Conservation (phyloP, 2,329 filamentous ascomycete genomes). For the Anthostomella pinea region DNA sequence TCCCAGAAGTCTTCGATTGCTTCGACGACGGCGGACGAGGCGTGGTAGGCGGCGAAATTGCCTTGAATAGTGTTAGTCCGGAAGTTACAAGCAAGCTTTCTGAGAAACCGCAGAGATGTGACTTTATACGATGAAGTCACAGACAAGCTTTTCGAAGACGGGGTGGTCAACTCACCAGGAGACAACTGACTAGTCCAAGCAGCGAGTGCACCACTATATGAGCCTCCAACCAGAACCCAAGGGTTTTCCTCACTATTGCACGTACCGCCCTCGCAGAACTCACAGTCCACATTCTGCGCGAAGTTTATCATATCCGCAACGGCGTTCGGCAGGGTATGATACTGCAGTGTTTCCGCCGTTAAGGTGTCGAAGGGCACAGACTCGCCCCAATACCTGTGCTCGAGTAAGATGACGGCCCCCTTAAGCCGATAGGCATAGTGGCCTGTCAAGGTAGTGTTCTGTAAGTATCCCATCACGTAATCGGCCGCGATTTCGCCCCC, state of each 20-base stretch:
- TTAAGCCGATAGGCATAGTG: slow-evolving; percentile 18
- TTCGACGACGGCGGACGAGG: slow-evolving; percentile 48
- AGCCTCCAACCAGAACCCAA: slow-evolving; percentile 51
- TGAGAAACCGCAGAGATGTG: too few species aligned
- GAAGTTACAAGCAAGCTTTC: too few species aligned
- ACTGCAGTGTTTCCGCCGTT: slow-evolving; percentile 20
- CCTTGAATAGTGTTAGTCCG: slow-evolving; percentile 6
- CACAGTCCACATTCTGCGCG: slow-evolving; percentile 35
- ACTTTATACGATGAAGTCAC: not conserved
- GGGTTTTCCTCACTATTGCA: slow-evolving; percentile 44
- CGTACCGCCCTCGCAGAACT: slow-evolving; percentile 37
- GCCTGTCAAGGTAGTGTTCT: slow-evolving; percentile 15
- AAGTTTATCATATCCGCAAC: slow-evolving; percentile 30
- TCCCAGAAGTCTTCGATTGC: slow-evolving; percentile 44
- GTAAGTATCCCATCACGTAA: slow-evolving; percentile 12
- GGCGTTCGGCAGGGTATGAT: slow-evolving; percentile 27
- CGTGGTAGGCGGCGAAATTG: slow-evolving; percentile 47
- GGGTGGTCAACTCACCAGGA: slow-evolving; percentile 42
- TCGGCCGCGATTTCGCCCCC: slow-evolving; percentile 16
- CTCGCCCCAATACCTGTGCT: slow-evolving; percentile 23
- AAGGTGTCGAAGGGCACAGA: slow-evolving; percentile 17
- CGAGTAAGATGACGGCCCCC: slow-evolving; percentile 19
- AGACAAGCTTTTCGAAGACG: not conserved
- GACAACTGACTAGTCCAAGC: slow-evolving; percentile 45
- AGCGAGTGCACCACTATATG: slow-evolving; percentile 48